These are phyloP conservation scores for Thymus quinquecostatus DNA, from an alignment of 257 asterid species.

Conservation along the genomic window DNA sequence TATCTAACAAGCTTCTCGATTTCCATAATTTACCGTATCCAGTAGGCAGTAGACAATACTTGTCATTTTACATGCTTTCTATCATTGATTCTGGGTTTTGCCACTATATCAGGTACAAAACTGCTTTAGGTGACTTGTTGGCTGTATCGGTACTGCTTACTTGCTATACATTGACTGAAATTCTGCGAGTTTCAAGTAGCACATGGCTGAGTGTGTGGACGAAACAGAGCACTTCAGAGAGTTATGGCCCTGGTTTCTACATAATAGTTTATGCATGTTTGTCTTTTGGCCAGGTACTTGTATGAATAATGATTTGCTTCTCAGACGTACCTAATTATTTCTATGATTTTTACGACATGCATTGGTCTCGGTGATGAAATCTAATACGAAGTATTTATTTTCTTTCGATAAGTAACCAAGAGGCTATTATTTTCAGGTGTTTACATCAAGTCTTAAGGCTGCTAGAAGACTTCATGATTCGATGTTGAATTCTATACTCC, in stretches of 20 bases:
- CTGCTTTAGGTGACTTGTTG: constrained; percentile 87
- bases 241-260: constrained; percentile 65
- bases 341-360: neutral
- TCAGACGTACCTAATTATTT: neutral
- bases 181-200: constrained; percentile 84
- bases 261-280: constrained; percentile 76
- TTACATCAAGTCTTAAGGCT: constrained; percentile 71
- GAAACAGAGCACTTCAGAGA: constrained; percentile 57
- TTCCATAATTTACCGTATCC: neutral
- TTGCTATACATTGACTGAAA: constrained; percentile 71
- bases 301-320: constrained; percentile 3
- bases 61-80: neutral
- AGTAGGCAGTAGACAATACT: neutral
- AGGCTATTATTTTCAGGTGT: constrained; percentile 54
- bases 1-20: neutral
- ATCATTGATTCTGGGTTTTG: neutral
- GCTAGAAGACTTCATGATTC: constrained; percentile 75
- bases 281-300: constrained; percentile 68
- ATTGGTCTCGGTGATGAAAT: neutral
- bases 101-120: constrained; percentile 54
- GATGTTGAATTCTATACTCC: constrained; percentile 65
- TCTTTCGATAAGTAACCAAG: constrained; percentile 9
- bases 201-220: constrained; percentile 96
- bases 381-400: neutral
- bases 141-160: constrained; percentile 67